These are phyloP conservation scores for Fusarium aywerte DNA, from an alignment of 2,329 filamentous ascomycete genomes.

Conservation along the genomic window DNA sequence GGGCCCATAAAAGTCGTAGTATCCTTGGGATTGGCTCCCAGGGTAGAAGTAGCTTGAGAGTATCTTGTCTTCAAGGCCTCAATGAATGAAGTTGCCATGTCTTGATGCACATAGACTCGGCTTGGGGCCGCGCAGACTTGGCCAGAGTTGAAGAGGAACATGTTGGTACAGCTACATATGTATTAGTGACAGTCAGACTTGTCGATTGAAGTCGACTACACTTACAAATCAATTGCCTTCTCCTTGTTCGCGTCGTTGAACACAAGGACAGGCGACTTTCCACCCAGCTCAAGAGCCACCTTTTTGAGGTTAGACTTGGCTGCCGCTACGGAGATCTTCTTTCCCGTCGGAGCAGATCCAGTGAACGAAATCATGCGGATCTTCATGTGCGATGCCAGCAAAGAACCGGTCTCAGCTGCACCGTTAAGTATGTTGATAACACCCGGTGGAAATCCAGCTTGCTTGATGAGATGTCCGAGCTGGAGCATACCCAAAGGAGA, in stretches of 20 bases:
- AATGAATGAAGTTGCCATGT: neutral
- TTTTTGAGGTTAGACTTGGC: neutral
- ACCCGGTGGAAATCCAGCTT: neutral
- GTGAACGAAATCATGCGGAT: slow-evolving; percentile 4
- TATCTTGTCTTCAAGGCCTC: neutral
- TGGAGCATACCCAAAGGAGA: neutral
- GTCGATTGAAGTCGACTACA: fast-evolving
- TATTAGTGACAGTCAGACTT: fast-evolving
- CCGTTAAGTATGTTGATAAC: slow-evolving; percentile 1
- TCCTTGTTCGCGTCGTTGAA: neutral
- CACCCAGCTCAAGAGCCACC: neutral
- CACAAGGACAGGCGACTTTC: neutral
- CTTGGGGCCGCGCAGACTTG: neutral
- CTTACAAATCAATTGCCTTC: neutral
- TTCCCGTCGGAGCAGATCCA: neutral
- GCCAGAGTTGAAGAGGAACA: neutral
- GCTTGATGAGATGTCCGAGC: neutral
- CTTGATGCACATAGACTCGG: neutral
- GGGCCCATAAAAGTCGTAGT: neutral
- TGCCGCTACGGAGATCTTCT: neutral
- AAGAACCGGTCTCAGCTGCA: neutral
- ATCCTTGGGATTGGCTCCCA: neutral
- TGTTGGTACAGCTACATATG: neutral
- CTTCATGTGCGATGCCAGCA: slow-evolving; percentile 2
- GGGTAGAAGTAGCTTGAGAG: neutral